Base-by-base conservation (phyloP, 2,329 filamentous ascomycete genomes). In the Ampelomyces quisqualis region DNA sequence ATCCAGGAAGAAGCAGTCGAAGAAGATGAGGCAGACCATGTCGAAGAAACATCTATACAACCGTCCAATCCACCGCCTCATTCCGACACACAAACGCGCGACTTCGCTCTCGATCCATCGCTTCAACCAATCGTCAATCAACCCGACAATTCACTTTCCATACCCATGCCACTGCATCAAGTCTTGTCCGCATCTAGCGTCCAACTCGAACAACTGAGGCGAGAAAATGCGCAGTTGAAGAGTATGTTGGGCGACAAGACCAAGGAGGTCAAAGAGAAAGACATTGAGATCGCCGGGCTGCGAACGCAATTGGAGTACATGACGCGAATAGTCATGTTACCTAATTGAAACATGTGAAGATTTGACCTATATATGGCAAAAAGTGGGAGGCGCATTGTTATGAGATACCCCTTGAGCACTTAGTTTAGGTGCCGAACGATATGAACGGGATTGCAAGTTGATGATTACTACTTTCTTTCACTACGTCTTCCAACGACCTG, bases 271-370 rank as follows among this genome's bases (percentile, higher is more conserved):
- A 53, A 59, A 20, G 51, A 60, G 27, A 58, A 53, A 46, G 47
- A 44, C 11, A 55, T 49, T 6, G 57, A 58, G 41, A 62, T 57
- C 46, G 51, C 58, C 23, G 46, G 44, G 9, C 34, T 65, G 23
- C 51, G 49, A 27, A 51, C 54, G 19, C 59, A 65, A 34, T 30
- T 64, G 2, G 61, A 65, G 31, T 44, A 49, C n/a, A 18, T 62
- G 33, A 58, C 53, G 27, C 55, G 51, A 39, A 52, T 63, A 47
- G 53, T 54, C 30, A 41, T 60, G 44, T 23, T 34, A 7, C 31
- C 31, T 4, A 30, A 19, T 10, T 38, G 33, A 35, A 10, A n/a
- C n/a, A n/a, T n/a, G n/a, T n/a, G n/a, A n/a, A n/a, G n/a, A n/a
- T n/a, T n/a, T n/a, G n/a, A n/a, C n/a, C n/a, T n/a, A n/a, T n/a